A percentile compares a stretch with the other conserved stretches of the same genome.
Conservation (phyloP, 208 protist genomes). For the Kentomonas sorsogonicus region DNA sequence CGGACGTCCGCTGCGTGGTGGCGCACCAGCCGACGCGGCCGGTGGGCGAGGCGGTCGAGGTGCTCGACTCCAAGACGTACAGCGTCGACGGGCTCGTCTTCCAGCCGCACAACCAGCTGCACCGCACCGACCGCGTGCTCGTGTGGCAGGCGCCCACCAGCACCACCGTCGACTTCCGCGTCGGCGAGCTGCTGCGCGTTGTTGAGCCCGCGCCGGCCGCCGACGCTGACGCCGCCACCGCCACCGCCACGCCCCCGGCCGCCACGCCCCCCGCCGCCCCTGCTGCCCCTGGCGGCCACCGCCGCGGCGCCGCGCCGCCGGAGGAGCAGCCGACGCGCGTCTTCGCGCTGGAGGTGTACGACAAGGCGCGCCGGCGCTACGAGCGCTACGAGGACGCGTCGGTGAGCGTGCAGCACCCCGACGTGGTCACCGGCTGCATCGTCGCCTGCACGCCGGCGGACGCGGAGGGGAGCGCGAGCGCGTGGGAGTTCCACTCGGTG, state of each 20-base stretch:
- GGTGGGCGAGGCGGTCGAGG: constrained; percentile 33
- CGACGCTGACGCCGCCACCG: constrained; percentile 3
- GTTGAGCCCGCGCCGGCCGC: too few relatives aligned
- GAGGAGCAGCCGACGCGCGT: constrained; percentile 30
- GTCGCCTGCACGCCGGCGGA: constrained; percentile 60
- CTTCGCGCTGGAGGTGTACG: constrained; percentile 77
- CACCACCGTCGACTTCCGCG: constrained; percentile 73
- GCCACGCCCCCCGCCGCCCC: neutral
- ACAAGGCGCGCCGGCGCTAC: constrained; percentile 77
- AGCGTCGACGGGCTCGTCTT: constrained; percentile 71
- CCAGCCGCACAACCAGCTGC: constrained; percentile 39
- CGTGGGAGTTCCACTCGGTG: constrained; percentile 58
- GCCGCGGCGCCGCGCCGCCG: constrained; percentile 6
- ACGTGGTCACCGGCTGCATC: constrained; percentile 75
- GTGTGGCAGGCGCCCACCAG: constrained; percentile 64
- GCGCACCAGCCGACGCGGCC: constrained; percentile 54
- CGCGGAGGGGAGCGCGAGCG: constrained; percentile 18
- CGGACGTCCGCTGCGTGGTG: constrained; percentile 50
- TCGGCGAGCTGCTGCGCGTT: constrained; percentile 43
- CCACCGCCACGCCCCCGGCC: neutral
- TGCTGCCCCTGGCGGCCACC: constrained; percentile 14
- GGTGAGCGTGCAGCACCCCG: constrained; percentile 57
- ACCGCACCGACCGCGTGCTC: constrained; percentile 51
- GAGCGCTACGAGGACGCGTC: constrained; percentile 62
- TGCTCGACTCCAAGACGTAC: constrained; percentile 68